Evolutionary conservation across 495 filamentous ascomycete species (phyloP).

Genomic region (Neurospora cerealis): DNA sequence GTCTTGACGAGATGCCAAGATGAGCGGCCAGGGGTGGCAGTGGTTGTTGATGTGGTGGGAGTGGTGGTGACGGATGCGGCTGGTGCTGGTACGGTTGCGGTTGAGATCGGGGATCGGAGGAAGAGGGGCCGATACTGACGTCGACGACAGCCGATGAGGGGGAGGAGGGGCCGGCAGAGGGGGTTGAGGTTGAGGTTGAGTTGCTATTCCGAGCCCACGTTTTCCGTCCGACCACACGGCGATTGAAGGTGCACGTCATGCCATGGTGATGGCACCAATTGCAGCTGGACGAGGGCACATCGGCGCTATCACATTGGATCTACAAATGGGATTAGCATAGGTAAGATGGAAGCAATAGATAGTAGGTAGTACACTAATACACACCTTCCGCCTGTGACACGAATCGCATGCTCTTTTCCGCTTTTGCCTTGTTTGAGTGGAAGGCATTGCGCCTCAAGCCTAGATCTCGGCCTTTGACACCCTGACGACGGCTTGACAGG

Average conservation of each 20-base stretch:
- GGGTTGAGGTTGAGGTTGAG: neutral
- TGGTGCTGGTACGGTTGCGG: neutral
- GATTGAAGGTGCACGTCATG: slow-evolving; percentile 37
- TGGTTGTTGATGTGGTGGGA: neutral
- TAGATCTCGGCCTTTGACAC: neutral
- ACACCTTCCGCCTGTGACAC: slow-evolving; percentile 39
- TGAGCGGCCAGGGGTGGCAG: neutral
- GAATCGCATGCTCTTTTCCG: slow-evolving; percentile 37
- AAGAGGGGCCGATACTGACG: neutral
- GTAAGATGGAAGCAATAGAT: neutral
- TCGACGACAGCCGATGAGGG: neutral
- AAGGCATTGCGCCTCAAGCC: neutral
- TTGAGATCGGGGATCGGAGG: neutral
- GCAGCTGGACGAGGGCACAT: slow-evolving; percentile 24
- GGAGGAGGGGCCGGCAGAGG: neutral
- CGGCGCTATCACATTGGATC: slow-evolving; percentile 43
- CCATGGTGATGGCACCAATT: slow-evolving; percentile 47
- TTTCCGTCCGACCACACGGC: slow-evolving; percentile 26
- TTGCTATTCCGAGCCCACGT: slow-evolving; percentile 7
- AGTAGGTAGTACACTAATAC: too few relatives aligned
- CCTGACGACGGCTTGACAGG: neutral
- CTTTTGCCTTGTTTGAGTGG: slow-evolving; percentile 1
- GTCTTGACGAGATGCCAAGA: neutral
- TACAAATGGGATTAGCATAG: slow-evolving; percentile 7
- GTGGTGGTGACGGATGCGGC: neutral